phyloP scores from a whole-genome alignment of 768 basidiomycete genomes.

The Pisolithus sp. region DNA sequence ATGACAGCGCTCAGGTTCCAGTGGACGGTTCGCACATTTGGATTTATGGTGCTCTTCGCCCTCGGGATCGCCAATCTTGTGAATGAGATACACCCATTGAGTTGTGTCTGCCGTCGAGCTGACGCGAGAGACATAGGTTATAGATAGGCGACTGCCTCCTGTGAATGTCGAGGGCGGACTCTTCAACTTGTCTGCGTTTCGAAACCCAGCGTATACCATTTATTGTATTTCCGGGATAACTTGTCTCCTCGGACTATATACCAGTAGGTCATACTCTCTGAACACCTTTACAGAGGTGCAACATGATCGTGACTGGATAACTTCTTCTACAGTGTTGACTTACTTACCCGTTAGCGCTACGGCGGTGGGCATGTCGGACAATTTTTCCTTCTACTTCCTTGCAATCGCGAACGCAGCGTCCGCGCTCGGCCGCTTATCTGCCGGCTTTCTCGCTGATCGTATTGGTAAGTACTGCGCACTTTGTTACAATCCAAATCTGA shows the following conservation, averaged over 20 bases:
- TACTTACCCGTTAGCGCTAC: slow-evolving; percentile 44
- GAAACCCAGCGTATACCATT: slow-evolving; percentile 39
- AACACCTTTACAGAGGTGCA: not conserved
- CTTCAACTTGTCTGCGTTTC: slow-evolving; percentile 48
- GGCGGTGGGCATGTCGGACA: slow-evolving; percentile 30
- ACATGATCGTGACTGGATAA: slow-evolving; percentile 3
- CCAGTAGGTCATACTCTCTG: slow-evolving; percentile 34
- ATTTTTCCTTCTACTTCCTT: slow-evolving; percentile 58
- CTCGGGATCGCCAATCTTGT: slow-evolving; percentile 53
- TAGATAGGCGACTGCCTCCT: slow-evolving; percentile 49
- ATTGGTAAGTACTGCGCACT: slow-evolving; percentile 30
- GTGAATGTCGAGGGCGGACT: slow-evolving; percentile 49
- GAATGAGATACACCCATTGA: slow-evolving; percentile 15
- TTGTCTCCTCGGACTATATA: slow-evolving; percentile 65
- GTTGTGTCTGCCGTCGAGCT: too few relatives aligned
- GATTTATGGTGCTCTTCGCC: slow-evolving; percentile 49
- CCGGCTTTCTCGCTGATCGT: slow-evolving; percentile 49
- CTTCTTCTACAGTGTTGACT: slow-evolving; percentile 42
- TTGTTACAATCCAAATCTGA: not conserved
- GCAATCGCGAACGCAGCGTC: slow-evolving; percentile 65
- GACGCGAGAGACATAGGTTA: slow-evolving; percentile 10
- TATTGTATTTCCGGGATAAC: slow-evolving; percentile 54
- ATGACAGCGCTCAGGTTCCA: slow-evolving; percentile 43
- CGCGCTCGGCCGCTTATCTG: slow-evolving; percentile 50
- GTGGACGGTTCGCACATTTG: slow-evolving; percentile 73